Evolutionary conservation across 2,329 filamentous ascomycete species (phyloP).

Genomic region (Neurospora crassa): DNA sequence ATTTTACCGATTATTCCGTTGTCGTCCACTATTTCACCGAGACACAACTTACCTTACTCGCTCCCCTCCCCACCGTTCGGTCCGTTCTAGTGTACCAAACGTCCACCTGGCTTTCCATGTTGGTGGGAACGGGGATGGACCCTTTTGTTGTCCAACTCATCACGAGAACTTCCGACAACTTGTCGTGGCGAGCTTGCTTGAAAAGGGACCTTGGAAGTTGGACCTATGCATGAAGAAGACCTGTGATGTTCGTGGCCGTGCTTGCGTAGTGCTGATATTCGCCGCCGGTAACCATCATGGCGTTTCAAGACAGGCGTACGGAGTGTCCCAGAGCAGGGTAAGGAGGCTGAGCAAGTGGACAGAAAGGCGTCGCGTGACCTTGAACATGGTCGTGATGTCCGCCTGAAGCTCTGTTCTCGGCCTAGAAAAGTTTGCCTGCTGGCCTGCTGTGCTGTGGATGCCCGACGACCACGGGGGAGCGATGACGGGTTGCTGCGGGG

Average conservation of each 20-base stretch:
- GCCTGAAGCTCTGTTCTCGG: background rate
- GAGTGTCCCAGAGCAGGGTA: background rate
- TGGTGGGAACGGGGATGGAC: background rate
- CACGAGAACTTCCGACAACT: background rate
- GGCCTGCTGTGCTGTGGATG: background rate
- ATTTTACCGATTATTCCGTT: background rate
- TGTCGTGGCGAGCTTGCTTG: background rate
- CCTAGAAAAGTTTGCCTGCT: background rate
- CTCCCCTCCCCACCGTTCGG: background rate
- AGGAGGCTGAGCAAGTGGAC: background rate
- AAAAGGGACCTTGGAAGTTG: background rate
- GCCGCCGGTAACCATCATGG: background rate
- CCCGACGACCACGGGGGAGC: background rate
- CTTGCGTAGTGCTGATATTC: background rate
- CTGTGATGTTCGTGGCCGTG: background rate
- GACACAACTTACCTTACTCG: background rate
- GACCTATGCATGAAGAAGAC: background rate
- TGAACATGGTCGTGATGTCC: background rate
- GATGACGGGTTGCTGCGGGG: background rate
- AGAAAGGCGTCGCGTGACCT: background rate
- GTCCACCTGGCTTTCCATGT: background rate
- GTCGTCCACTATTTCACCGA: background rate
- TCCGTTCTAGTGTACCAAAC: background rate
- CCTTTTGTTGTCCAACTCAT: background rate
- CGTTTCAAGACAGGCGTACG: background rate